Evolutionary conservation across 1,139 yeast species (phyloP), one percentile per base, ranked within the genome.

Genomic region (Protomyces macrosporus): DNA sequence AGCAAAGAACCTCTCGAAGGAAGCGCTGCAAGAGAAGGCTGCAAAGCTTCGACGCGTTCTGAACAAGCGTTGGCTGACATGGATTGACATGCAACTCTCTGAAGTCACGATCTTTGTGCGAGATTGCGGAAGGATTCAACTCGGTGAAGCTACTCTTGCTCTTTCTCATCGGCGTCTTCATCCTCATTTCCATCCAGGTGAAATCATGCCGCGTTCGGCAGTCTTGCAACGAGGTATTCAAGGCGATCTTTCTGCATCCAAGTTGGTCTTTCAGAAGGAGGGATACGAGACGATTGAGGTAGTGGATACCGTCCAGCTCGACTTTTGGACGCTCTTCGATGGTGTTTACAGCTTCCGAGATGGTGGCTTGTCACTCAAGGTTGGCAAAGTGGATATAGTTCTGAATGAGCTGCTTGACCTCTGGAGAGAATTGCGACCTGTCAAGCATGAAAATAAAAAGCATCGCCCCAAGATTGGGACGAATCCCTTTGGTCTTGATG

Each of bases 251-350:
- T 64, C 65, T 34, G 48, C 48, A 5, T 14, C 55, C 9, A 60
- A 60, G 35, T 51, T 60, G 10, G 50, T 50, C 5, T 32, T 71
- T 32, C 66, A 68, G 7, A 63, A 69, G 6, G 72, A 71, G 45
- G 72, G 69, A 32, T 72, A 71, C 56, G 65, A 67, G 36, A 75
- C 75, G 1, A 66, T 69, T 55, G 77, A 75, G 68, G 65, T 75
- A 14, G 63, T 75, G 9, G 78, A 75, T 63, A 67, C 68, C 42
- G 64, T 72, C 53, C 64, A 68, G 12, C 64, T 75, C 39, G 76
- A 75, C 52, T 66, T 74, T 33, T 68, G 68, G n/a, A 77, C 77
- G 4, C 72, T 75, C 39, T 69, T 76, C 14, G 73, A 72, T 36
- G 68, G 72, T 36, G 68, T 69, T 14, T 71, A 71, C 52, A 64